phyloP scores from a whole-genome alignment of 2,329 filamentous ascomycete species.

The Aspergillus sp. region DNA sequence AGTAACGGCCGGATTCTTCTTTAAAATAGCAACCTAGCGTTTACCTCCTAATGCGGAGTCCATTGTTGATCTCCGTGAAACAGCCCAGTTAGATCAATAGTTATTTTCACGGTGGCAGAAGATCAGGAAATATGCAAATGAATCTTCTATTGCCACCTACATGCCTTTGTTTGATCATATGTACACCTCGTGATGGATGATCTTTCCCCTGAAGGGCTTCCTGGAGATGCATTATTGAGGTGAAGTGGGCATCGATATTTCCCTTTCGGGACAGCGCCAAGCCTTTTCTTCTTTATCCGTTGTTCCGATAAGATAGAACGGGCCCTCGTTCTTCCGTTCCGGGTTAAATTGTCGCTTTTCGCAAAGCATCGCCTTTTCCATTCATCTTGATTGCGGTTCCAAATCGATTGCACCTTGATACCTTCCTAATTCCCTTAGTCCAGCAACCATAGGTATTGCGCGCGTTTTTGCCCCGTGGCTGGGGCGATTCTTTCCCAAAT shows the following conservation, averaged over 20 bases:
- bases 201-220: too few species aligned
- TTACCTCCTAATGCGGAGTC: too few species aligned
- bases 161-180: too few species aligned
- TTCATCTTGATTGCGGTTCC: slow-evolving; percentile 3
- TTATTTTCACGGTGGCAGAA: too few species aligned
- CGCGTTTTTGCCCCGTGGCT: slow-evolving; percentile 20
- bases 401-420: slow-evolving; percentile 2
- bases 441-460: slow-evolving; percentile 26
- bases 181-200: too few species aligned
- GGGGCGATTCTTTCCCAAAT: slow-evolving; percentile 18
- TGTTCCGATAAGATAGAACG: slow-evolving; percentile 25
- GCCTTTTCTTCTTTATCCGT: not conserved
- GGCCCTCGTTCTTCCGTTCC: slow-evolving; percentile 18
- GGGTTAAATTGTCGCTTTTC: slow-evolving; percentile 15
- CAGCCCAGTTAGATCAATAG: too few species aligned
- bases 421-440: slow-evolving; percentile 1
- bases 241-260: slow-evolving; percentile 1
- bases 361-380: slow-evolving; percentile 11
- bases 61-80: too few species aligned
- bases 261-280: slow-evolving; percentile 5
- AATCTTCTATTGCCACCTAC: too few species aligned
- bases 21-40: too few species aligned
- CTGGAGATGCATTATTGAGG: not conserved
- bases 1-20: too few species aligned
- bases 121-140: too few species aligned